Evolutionary conservation across 2,329 filamentous ascomycete species (phyloP).

Genomic region (Botryotinia calthae): DNA sequence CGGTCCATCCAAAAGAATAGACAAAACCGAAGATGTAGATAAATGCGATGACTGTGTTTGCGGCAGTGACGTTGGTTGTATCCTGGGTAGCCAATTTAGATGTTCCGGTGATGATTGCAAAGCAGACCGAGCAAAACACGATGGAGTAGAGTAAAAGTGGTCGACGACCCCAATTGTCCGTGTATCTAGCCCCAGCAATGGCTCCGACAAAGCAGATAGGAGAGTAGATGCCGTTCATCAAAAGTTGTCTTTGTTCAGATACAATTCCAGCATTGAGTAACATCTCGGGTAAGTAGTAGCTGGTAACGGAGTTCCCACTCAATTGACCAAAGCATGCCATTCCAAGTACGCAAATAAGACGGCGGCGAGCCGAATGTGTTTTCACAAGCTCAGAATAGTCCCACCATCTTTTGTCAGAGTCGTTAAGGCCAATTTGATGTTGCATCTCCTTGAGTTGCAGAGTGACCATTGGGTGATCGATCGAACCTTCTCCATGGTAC

Average conservation of each 20-base stretch:
- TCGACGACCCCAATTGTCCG: slow-evolving; percentile 35
- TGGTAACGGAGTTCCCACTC: slow-evolving; percentile 39
- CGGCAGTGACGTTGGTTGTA: slow-evolving; percentile 37
- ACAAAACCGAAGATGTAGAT: slow-evolving; percentile 54
- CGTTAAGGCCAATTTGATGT: slow-evolving; percentile 31
- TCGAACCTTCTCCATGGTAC: slow-evolving; percentile 51
- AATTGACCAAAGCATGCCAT: slow-evolving; percentile 38
- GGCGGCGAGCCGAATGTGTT: slow-evolving; percentile 31
- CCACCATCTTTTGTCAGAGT: slow-evolving; percentile 37
- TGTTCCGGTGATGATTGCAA: slow-evolving; percentile 50
- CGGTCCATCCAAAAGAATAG: slow-evolving; percentile 52
- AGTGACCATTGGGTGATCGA: slow-evolving; percentile 32
- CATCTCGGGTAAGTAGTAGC: slow-evolving; percentile 33
- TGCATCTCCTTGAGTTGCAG: slow-evolving; percentile 35
- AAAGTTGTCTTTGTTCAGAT: slow-evolving; percentile 42
- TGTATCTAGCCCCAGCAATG: slow-evolving; percentile 27
- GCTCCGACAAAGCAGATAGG: slow-evolving; percentile 41
- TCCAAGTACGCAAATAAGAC: slow-evolving; percentile 37
- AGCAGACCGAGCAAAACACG: slow-evolving; percentile 47
- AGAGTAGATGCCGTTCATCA: slow-evolving; percentile 43
- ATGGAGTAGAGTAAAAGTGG: slow-evolving; percentile 48
- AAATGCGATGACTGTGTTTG: slow-evolving; percentile 49
- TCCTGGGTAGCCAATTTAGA: slow-evolving; percentile 40
- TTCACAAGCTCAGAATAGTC: slow-evolving; percentile 36
- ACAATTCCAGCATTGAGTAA: slow-evolving; percentile 31